Evolutionary conservation across 208 protist species (phyloP), one percentile per base, ranked within the genome.

Genomic region (Leishmania tarentolae): DNA sequence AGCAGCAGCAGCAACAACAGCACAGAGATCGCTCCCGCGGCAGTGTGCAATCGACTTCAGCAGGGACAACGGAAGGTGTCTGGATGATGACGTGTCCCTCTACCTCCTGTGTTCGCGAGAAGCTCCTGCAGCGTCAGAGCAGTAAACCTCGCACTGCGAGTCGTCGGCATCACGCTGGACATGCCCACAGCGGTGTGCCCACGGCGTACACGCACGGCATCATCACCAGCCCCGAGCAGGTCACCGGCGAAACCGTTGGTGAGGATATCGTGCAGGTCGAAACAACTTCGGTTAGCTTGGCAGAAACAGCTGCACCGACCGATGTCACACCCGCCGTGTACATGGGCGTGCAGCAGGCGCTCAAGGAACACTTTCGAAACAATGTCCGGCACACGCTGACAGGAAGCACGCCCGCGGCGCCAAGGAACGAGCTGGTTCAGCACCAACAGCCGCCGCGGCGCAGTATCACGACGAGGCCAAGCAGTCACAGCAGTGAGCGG

Each of bases 361-460:
- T 86, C 19, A 71, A 86, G 35, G 73, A 75, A 46, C 82, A 86
- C 82, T 86, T 86, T n/a, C 71, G 82, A 3, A 75, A 82, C 57
- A 86, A 79, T 28, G 78, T 86, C 44, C 80, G 80, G 56, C 59
- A 47, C 28, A 86, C 71, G 13, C 76, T 86, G 24, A 82, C 71
- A 6, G 78, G 46, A 15, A 52, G 78, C 31, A 37, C 53, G 17
- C 44, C 47, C 35, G 47, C 78, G 0, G 66, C 17, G 44, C 66
- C 61, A n/a, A 69, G 46, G 37, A 85, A 15, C 3, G 81, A 85
- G 37, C 31, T 76, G 42, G 57, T 53, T 28, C 53, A 46, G 17
- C 65, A 76, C 42, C 80, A 79, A 11, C 57, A 35, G 70, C 44
- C 68, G 28, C 68, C 6, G 68, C 68, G 31, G 44, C 69, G 69